Evolutionary conservation across 257 asterid species (phyloP).

Genomic region (Przewalskia tangutica): DNA sequence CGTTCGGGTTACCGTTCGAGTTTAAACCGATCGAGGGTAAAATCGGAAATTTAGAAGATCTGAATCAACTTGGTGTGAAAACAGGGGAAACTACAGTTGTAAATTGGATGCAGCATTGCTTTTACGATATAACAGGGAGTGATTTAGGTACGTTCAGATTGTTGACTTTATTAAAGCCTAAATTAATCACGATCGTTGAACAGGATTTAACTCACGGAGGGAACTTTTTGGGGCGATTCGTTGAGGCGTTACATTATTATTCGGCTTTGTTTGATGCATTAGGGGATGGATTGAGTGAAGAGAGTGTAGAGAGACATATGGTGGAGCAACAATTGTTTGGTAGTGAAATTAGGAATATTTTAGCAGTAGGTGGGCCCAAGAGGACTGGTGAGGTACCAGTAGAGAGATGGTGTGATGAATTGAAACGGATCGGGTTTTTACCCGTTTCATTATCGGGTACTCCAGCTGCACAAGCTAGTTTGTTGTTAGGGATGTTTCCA

Average conservation of each 20-base stretch:
- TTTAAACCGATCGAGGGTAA: conserved; percentile 63
- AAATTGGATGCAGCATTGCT: conserved; percentile 89
- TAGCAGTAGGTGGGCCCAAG: conserved; percentile 64
- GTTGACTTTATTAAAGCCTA: conserved; percentile 45
- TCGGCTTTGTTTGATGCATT: conserved; percentile 82
- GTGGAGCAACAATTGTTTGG: conserved; percentile 91
- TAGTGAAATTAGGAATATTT: conserved; percentile 71
- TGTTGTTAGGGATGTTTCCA: conserved; percentile 90
- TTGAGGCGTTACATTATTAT: conserved; percentile 79
- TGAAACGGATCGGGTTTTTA: conserved; percentile 44
- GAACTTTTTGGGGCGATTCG: conserved; percentile 59
- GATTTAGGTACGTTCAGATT: conserved; percentile 49
- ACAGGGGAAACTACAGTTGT: conserved; percentile 58
- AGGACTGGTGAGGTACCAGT: conserved; percentile 39
- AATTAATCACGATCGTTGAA: conserved; percentile 64
- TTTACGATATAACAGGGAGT: conserved; percentile 74
- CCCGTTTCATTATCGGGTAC: conserved; percentile 74
- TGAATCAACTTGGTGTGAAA: conserved; percentile 31
- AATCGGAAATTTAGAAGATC: conserved; percentile 43
- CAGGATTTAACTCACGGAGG: conserved; percentile 72
- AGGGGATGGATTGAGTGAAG: conserved; percentile 63
- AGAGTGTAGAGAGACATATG: conserved; percentile 69
- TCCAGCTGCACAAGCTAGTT: conserved; percentile 70
- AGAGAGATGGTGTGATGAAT: conserved; percentile 77
- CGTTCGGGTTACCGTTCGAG: conserved; percentile 60